Evolutionary conservation across 2,329 filamentous ascomycete species (phyloP).

Genomic region (Diaporthe amygdali): DNA sequence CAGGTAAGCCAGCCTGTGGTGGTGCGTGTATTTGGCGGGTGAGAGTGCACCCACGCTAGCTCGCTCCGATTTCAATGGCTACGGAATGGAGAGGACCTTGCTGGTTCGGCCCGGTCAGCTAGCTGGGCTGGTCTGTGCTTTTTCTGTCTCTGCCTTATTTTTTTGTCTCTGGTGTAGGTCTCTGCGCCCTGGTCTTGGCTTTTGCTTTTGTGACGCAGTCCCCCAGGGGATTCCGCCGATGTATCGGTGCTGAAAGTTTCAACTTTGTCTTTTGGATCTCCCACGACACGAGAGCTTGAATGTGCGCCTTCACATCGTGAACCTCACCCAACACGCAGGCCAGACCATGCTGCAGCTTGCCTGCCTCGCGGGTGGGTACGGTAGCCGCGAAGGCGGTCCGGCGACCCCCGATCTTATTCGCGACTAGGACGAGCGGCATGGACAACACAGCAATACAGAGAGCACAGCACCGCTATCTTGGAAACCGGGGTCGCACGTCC

Average conservation of each 20-base stretch:
- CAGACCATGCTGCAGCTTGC: background rate
- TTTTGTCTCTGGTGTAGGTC: background rate
- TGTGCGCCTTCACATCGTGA: background rate
- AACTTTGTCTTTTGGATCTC: background rate
- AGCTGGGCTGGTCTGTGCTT: constrained; percentile 1
- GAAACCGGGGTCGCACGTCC: background rate
- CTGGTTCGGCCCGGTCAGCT: background rate
- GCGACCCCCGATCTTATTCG: background rate
- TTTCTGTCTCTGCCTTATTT: background rate
- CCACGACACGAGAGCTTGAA: background rate
- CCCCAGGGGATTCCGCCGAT: background rate
- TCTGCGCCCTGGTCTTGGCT: background rate
- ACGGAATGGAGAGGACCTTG: background rate
- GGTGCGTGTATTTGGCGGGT: background rate
- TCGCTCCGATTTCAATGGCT: background rate
- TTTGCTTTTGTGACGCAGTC: background rate
- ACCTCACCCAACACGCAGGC: background rate
- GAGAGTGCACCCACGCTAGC: background rate
- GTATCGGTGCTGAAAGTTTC: background rate
- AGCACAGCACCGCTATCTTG: background rate
- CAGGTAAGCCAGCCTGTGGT: background rate
- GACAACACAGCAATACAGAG: background rate
- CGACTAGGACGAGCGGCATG: constrained; percentile 2
- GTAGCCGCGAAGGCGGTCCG: background rate
- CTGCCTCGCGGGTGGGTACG: constrained; percentile 6